phyloP scores from a whole-genome alignment of 2,329 filamentous ascomycete genomes.

The Pseudofabraea citricarpa region DNA sequence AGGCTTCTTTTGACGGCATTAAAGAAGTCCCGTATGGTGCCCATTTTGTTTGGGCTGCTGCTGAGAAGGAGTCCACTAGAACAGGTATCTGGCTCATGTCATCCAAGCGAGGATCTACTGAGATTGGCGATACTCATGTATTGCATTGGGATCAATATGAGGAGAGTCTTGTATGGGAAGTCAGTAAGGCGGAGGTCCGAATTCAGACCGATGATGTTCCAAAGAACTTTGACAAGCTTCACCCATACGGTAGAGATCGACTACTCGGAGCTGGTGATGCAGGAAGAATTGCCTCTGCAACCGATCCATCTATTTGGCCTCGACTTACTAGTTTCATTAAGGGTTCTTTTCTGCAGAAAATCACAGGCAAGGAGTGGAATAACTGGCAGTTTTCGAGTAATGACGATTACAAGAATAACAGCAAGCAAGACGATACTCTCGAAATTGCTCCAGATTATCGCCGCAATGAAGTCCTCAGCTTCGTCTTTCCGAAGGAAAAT shows the following conservation, averaged over 20 bases:
- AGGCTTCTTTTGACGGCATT: constrained; percentile 47
- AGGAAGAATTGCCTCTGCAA: no score
- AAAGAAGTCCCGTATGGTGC: constrained; percentile 48
- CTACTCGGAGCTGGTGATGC: constrained; percentile 12
- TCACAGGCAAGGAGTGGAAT: constrained; percentile 37
- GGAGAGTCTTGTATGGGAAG: constrained; percentile 47
- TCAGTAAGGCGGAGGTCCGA: constrained; percentile 37
- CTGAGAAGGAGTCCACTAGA: constrained; percentile 42
- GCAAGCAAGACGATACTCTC: constrained; percentile 1
- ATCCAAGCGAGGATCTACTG: constrained; percentile 15
- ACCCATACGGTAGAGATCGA: constrained; percentile 14
- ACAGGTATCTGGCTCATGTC: constrained; percentile 52
- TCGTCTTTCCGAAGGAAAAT: constrained; percentile 39
- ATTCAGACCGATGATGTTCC: constrained; percentile 35
- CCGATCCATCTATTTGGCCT: constrained; percentile 44
- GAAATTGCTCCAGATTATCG: constrained; percentile 31
- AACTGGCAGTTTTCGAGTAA: constrained; percentile 50
- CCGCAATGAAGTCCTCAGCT: constrained; percentile 39
- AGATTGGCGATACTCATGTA: constrained; percentile 32
- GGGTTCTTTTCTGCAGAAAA: constrained; percentile 37
- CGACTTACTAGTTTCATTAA: constrained; percentile 46
- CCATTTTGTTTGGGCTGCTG: constrained; percentile 56
- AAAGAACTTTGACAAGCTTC: constrained; percentile 20
- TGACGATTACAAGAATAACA: constrained; percentile 37
- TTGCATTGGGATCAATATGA: constrained; percentile 52